phyloP scores from a whole-genome alignment of 768 basidiomycete genomes.

The Mycena filopes region DNA sequence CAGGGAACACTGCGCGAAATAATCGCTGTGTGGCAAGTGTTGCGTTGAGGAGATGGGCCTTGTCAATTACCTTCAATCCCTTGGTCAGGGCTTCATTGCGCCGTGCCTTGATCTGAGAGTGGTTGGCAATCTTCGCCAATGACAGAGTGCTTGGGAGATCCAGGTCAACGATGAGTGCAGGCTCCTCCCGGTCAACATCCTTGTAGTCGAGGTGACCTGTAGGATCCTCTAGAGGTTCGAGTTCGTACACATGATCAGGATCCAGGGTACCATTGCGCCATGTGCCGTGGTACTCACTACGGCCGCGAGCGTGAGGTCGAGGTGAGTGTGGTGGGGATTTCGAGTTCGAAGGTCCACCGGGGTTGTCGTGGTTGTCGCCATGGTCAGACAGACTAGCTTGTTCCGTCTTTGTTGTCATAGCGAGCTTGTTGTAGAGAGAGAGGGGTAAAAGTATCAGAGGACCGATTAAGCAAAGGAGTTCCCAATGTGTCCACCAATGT shows the following conservation, averaged over 20 bases:
- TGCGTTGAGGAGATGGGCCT: neutral
- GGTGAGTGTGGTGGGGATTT: neutral
- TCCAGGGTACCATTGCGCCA: neutral
- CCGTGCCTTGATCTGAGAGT: constrained; percentile 2
- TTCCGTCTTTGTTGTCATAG: constrained; percentile 1
- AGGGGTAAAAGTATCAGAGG: neutral
- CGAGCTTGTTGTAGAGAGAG: neutral
- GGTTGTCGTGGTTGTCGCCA: constrained; percentile 11
- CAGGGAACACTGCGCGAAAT: neutral
- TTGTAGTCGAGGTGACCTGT: neutral
- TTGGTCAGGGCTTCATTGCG: constrained; percentile 3
- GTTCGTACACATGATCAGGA: neutral
- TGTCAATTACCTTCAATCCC: constrained; percentile 4
- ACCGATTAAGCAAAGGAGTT: neutral
- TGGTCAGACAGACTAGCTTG: neutral
- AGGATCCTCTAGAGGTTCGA: neutral
- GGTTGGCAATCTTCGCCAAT: neutral
- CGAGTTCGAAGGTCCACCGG: neutral
- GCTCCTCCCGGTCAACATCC: neutral
- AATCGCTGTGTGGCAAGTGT: neutral
- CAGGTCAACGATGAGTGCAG: neutral
- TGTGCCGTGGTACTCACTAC: no score
- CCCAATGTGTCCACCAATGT: neutral
- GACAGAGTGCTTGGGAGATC: neutral
- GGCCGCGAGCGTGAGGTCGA: neutral